These are phyloP conservation scores for Daphne laureola DNA, from an alignment of 441 rosid genomes.

Conservation along the genomic window DNA sequence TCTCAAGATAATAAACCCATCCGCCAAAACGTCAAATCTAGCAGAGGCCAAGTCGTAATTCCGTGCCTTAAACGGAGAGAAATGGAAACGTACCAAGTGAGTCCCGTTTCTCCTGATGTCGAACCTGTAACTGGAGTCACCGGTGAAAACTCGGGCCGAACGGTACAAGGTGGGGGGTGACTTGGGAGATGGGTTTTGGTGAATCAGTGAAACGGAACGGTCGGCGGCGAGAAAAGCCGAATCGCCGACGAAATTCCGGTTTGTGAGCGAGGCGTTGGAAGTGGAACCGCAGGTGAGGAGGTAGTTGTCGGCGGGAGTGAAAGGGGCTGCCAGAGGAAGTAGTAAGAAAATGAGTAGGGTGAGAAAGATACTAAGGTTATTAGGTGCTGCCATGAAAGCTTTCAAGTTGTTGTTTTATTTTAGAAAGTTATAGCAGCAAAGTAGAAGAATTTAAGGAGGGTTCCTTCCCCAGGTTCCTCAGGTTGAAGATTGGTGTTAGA, in stretches of 20 bases:
- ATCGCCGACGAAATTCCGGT: conserved; percentile 54
- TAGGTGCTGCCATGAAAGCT: conserved; percentile 30
- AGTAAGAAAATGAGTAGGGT: conserved; percentile 20
- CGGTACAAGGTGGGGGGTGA: conserved; percentile 38
- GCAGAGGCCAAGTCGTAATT: conserved; percentile 40
- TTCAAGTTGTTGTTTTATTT: neutral
- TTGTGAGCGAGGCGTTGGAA: conserved; percentile 35
- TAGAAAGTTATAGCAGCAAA: no score
- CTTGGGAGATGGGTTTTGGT: conserved; percentile 30
- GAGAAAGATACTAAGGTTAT: conserved; percentile 20
- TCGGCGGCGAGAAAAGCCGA: conserved; percentile 25
- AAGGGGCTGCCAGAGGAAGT: conserved; percentile 23
- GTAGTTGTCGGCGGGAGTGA: conserved; percentile 62
- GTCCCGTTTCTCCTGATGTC: conserved; percentile 43
- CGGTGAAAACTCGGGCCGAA: conserved; percentile 62
- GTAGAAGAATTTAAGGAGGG: neutral
- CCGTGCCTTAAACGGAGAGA: conserved; percentile 64
- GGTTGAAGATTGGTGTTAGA: neutral
- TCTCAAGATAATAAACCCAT: conserved; percentile 38
- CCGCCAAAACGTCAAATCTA: conserved; percentile 42
- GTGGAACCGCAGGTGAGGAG: conserved; percentile 69
- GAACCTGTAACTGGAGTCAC: conserved; percentile 45
- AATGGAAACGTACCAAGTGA: conserved; percentile 85
- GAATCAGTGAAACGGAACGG: conserved; percentile 37
- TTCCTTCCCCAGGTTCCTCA: no score